Evolutionary conservation across 192 early-diverging fungal species (phyloP).

Genomic region (Glomus cerebriforme): DNA sequence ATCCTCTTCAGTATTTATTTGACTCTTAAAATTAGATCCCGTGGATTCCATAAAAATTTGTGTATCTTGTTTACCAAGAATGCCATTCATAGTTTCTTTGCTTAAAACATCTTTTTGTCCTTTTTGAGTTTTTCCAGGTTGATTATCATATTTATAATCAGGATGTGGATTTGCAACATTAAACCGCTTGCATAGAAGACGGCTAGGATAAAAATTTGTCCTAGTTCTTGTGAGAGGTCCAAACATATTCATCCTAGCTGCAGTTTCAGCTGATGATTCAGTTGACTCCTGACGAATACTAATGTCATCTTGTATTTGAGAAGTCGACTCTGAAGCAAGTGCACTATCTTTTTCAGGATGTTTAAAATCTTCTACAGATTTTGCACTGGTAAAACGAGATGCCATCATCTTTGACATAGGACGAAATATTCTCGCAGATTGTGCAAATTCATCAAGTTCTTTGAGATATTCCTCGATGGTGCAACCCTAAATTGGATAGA

Average conservation of each 20-base stretch:
- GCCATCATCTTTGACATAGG: slow-evolving; percentile 73
- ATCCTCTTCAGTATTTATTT: slow-evolving; percentile 25
- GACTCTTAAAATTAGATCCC: slow-evolving; percentile 4
- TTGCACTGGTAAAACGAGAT: slow-evolving; percentile 66
- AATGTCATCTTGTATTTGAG: not conserved
- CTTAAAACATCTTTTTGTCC: slow-evolving; percentile 44
- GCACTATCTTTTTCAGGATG: slow-evolving; percentile 41
- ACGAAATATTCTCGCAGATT: slow-evolving; percentile 74
- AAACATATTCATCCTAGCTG: slow-evolving; percentile 68
- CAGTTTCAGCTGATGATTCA: slow-evolving; percentile 47
- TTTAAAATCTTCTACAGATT: slow-evolving; percentile 35
- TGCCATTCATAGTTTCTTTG: slow-evolving; percentile 41
- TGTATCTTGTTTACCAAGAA: slow-evolving; percentile 37
- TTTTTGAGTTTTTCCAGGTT: slow-evolving; percentile 40
- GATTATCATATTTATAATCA: slow-evolving; percentile 41
- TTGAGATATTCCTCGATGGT: slow-evolving; percentile 50
- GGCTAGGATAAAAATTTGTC: slow-evolving; percentile 63
- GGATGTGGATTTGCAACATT: slow-evolving; percentile 75
- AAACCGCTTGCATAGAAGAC: slow-evolving; percentile 78
- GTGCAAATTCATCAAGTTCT: slow-evolving; percentile 73
- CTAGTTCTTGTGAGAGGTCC: slow-evolving; percentile 61
- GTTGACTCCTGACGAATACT: not conserved
- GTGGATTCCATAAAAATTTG: slow-evolving; percentile 3
- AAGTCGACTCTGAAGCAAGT: not conserved
- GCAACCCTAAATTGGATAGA: slow-evolving; percentile 37